These are phyloP conservation scores for Trypanosoma conorhini DNA, from an alignment of 208 protist genomes.

Conservation along the genomic window DNA sequence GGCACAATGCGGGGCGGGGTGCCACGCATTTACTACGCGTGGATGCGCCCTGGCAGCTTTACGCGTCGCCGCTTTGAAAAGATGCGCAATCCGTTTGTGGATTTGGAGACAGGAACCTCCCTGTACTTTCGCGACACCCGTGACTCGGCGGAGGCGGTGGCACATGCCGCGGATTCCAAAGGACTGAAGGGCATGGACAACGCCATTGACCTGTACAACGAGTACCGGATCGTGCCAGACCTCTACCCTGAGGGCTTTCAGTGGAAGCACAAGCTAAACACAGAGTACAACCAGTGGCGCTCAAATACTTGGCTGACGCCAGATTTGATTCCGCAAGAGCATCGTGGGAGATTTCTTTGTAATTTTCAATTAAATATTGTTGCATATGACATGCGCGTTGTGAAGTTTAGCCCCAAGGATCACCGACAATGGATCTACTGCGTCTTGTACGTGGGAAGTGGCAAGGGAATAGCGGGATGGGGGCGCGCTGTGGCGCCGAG, in stretches of 20 bases:
- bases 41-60: conserved; percentile 92
- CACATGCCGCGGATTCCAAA: conserved; percentile 86
- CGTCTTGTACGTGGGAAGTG: conserved; percentile 90
- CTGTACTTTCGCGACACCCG: conserved; percentile 92
- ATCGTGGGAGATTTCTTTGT: conserved; percentile 91
- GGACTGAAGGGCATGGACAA: conserved; percentile 94
- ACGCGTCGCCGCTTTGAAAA: conserved; percentile 93
- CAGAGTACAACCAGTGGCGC: conserved; percentile 94
- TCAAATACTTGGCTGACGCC: conserved; percentile 93
- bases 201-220: conserved; percentile 90
- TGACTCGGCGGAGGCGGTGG: conserved; percentile 85
- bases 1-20: conserved; percentile 91
- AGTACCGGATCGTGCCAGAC: conserved; percentile 93
- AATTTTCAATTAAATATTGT: conserved; percentile 94
- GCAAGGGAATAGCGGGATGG: conserved; percentile 92
- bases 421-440: conserved; percentile 94
- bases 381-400: conserved; percentile 92
- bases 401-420: conserved; percentile 94
- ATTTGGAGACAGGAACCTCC: conserved; percentile 90
- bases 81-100: conserved; percentile 94
- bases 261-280: conserved; percentile 94
- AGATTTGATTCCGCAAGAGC: conserved; percentile 91
- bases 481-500: conserved; percentile 89
- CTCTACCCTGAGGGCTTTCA: conserved; percentile 93
- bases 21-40: conserved; percentile 92